phyloP scores from a whole-genome alignment of 2,329 filamentous ascomycete species.

The Cladophialophora yegresii region DNA sequence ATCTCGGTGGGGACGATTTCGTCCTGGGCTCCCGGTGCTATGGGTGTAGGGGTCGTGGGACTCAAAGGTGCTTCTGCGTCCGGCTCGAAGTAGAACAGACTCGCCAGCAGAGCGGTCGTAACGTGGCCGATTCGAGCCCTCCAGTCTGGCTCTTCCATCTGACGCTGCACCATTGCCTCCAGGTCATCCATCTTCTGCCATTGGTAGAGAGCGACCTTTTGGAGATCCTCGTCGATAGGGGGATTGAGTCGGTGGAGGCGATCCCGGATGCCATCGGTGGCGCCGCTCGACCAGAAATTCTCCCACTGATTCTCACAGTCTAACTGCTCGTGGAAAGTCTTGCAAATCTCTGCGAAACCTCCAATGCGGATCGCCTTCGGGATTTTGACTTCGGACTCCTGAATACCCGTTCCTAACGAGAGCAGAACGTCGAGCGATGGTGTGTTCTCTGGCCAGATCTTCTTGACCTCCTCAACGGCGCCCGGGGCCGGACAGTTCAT shows the following conservation, averaged over 20 bases:
- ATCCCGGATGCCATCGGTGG: constrained; percentile 6
- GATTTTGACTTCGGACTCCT: constrained; percentile 19
- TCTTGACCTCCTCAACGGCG: constrained; percentile 12
- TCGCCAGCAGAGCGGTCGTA: constrained; percentile 6
- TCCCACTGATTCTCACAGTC: constrained; percentile 15
- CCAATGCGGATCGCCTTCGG: constrained; percentile 14
- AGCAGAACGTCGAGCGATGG: constrained; percentile 10
- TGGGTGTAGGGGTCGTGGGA: background rate
- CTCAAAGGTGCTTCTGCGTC: background rate
- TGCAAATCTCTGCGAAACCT: constrained; percentile 16
- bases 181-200: constrained; percentile 14
- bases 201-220: constrained; percentile 14
- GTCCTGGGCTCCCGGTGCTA: background rate
- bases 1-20: background rate
- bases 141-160: constrained; percentile 10
- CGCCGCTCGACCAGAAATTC: constrained; percentile 5
- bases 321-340: constrained; percentile 9
- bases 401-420: constrained; percentile 13
- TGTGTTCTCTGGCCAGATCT: constrained; percentile 13
- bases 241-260: constrained; percentile 17
- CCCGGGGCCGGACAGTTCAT: constrained; percentile 14
- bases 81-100: constrained; percentile 19
- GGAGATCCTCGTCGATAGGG: constrained; percentile 10
- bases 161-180: constrained; percentile 12
- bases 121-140: background rate